Evolutionary conservation across 192 early-diverging fungal genomes (phyloP).

Genomic region (Podila horticola): DNA sequence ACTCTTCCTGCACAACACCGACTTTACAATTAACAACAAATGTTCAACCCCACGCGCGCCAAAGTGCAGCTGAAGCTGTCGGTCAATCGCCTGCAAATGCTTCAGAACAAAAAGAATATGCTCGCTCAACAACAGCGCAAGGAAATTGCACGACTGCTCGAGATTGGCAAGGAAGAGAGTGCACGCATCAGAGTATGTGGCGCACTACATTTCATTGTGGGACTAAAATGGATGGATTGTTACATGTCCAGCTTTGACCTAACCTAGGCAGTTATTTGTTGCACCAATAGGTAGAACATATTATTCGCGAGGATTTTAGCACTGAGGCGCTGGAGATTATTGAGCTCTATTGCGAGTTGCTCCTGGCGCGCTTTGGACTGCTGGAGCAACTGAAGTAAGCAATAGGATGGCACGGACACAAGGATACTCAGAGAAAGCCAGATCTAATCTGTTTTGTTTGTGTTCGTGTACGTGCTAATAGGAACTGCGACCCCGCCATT

Average conservation of each 20-base stretch:
- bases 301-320: constrained; percentile 94
- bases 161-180: constrained; percentile 85
- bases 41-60: constrained; percentile 68
- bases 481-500: constrained; percentile 83
- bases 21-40: not conserved
- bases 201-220: not conserved
- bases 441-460: not conserved
- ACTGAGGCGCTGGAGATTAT: constrained; percentile 96
- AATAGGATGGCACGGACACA: not conserved
- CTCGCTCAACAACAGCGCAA: constrained; percentile 77
- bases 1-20: not conserved
- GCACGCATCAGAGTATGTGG: constrained; percentile 80
- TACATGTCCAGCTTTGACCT: constrained; percentile 6
- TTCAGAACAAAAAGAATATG: constrained; percentile 88
- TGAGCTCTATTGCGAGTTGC: constrained; percentile 90
- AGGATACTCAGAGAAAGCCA: not conserved
- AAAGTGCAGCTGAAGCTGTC: constrained; percentile 94
- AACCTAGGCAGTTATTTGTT: not conserved
- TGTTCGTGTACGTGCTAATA: constrained; percentile 16
- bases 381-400: constrained; percentile 82
- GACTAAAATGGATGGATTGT: not conserved
- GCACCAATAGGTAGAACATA: constrained; percentile 71
- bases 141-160: constrained; percentile 85
- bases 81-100: constrained; percentile 86
- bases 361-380: constrained; percentile 88